Conservation (phyloP, 2,329 filamentous ascomycete species). For the Furcasterigmium sp. region DNA sequence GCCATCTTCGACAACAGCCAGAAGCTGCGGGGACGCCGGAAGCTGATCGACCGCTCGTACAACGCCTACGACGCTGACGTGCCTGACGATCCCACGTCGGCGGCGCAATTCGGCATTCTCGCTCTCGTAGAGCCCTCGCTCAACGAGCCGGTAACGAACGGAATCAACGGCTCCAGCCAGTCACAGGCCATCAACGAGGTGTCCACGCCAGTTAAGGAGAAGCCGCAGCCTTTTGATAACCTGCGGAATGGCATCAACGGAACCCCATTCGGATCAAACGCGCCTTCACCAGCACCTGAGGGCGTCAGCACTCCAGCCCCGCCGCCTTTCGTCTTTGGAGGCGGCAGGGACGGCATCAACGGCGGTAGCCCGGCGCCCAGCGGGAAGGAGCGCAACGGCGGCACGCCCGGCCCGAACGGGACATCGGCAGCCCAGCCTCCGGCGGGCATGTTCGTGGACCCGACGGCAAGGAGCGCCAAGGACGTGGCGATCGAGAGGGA, state of each 20-base stretch:
- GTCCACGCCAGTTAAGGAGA: slow-evolving; percentile 58
- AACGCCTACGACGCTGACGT: slow-evolving; percentile 86
- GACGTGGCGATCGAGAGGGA: slow-evolving; percentile 67
- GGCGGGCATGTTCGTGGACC: slow-evolving; percentile 44
- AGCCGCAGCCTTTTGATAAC: slow-evolving; percentile 62
- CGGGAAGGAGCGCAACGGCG: slow-evolving; percentile 43
- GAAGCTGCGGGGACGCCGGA: slow-evolving; percentile 76
- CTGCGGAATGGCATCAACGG: slow-evolving; percentile 65
- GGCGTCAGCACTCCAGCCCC: slow-evolving; percentile 62
- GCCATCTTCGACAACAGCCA: slow-evolving; percentile 75
- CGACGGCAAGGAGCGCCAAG: slow-evolving; percentile 43
- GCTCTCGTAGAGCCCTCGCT: slow-evolving; percentile 56
- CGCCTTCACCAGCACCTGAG: slow-evolving; percentile 83
- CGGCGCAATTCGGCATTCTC: slow-evolving; percentile 69
- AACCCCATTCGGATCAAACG: slow-evolving; percentile 80
- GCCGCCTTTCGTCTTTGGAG: slow-evolving; percentile 50
- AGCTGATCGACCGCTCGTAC: slow-evolving; percentile 79
- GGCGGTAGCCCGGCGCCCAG: slow-evolving; percentile 49
- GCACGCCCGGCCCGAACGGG: slow-evolving; percentile 32
- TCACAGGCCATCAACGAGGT: slow-evolving; percentile 38
- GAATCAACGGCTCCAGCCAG: slow-evolving; percentile 22
- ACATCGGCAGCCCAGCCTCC: slow-evolving; percentile 26
- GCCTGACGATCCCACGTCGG: slow-evolving; percentile 83
- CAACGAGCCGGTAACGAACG: slow-evolving; percentile 23
- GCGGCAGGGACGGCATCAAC: slow-evolving; percentile 36